A percentile compares a stretch with the other conserved stretches of the same genome.
These are phyloP conservation scores for Alternaria metachromatica DNA, from an alignment of 2,329 filamentous ascomycete species.

Conservation along the genomic window DNA sequence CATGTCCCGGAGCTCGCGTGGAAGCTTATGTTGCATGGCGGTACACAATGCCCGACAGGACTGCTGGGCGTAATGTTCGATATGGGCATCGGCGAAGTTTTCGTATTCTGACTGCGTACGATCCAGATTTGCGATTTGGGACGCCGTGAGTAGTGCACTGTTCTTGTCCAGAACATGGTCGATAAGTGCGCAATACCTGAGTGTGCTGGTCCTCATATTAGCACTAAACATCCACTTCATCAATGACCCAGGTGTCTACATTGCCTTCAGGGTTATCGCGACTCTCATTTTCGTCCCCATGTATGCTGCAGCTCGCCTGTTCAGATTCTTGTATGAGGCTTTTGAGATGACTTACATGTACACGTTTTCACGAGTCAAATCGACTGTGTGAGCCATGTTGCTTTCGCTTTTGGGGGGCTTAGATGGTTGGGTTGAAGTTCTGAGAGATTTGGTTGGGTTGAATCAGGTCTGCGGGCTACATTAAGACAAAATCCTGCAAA, in stretches of 20 bases:
- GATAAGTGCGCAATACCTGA: neutral
- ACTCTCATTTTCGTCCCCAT: neutral
- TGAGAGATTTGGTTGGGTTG: neutral
- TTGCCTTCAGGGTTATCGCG: neutral
- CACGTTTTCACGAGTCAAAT: neutral
- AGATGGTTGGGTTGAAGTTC: neutral
- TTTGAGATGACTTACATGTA: neutral
- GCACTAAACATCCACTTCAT: neutral
- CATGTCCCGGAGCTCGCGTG: neutral
- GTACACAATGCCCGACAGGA: neutral
- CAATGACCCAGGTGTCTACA: neutral
- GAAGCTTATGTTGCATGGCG: neutral
- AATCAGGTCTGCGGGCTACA: neutral
- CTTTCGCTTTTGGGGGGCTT: neutral
- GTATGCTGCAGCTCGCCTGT: neutral
- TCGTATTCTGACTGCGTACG: neutral
- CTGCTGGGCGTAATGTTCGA: neutral
- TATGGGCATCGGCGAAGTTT: neutral
- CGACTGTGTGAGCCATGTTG: neutral
- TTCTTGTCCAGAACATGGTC: neutral
- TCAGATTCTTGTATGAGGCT: neutral
- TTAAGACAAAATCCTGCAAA: rapidly evolving
- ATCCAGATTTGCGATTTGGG: neutral
- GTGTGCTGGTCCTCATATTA: neutral
- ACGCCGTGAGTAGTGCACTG: neutral